Evolutionary conservation across 2,329 filamentous ascomycete genomes (phyloP).

Genomic region (Helicocarpus griseus): DNA sequence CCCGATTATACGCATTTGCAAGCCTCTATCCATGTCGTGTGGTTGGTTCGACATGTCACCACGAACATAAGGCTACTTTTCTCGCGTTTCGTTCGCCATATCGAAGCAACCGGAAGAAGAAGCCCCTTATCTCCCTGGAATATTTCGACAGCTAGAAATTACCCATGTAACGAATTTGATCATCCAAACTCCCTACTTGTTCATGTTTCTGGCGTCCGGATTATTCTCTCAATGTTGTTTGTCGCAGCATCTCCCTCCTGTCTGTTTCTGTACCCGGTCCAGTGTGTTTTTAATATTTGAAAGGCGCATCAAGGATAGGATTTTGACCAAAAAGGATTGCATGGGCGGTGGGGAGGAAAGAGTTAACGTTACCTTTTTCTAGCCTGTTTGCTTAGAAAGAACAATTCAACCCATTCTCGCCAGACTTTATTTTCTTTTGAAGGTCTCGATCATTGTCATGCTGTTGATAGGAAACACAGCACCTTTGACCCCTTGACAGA

Average conservation of each 20-base stretch:
- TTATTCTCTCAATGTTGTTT: neutral
- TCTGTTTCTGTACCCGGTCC: neutral
- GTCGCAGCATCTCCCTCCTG: neutral
- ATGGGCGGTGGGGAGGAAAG: neutral
- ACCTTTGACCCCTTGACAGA: too few species aligned
- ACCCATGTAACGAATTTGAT: constrained; percentile 1
- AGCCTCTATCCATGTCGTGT: neutral
- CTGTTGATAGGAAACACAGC: too few species aligned
- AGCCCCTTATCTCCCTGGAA: neutral
- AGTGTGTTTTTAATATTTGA: neutral
- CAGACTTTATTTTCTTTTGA: neutral
- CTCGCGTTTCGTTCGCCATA: too few species aligned
- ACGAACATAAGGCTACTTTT: neutral
- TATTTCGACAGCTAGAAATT: neutral
- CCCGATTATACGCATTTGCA: neutral
- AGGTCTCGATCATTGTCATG: too few species aligned
- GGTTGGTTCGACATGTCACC: neutral
- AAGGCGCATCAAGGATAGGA: neutral
- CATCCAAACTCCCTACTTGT: neutral
- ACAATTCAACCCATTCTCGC: neutral
- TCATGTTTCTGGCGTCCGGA: constrained; percentile 1
- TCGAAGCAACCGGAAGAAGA: neutral
- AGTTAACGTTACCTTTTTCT: neutral
- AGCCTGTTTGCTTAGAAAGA: neutral
- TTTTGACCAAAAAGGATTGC: neutral